phyloP scores from a whole-genome alignment of 2,329 filamentous ascomycete genomes.

The Phoma sp. region DNA sequence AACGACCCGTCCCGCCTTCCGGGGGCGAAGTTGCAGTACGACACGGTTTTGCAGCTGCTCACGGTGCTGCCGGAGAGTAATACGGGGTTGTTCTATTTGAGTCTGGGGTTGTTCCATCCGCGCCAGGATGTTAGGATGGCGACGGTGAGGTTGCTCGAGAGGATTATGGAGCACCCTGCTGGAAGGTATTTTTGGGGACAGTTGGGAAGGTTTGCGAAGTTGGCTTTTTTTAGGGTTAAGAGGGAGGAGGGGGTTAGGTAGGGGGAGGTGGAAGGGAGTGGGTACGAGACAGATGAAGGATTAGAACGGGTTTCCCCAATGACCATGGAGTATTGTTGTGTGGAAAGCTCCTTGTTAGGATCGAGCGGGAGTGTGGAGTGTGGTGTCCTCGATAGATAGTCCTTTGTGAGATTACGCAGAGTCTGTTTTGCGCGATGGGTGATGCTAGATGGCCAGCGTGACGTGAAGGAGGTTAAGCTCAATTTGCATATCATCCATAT shows the following conservation, averaged over 20 bases:
- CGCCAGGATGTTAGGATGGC: conserved; percentile 77
- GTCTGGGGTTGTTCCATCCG: conserved; percentile 90
- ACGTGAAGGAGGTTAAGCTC: too few species aligned
- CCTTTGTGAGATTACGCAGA: too few species aligned
- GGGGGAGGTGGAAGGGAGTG: too few species aligned
- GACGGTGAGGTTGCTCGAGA: conserved; percentile 79
- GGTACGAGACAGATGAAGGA: too few species aligned
- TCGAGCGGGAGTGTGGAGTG: too few species aligned
- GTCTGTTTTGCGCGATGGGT: too few species aligned
- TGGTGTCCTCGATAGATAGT: too few species aligned
- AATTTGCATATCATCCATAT: too few species aligned
- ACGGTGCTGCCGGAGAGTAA: conserved; percentile 84
- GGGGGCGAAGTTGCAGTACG: conserved; percentile 42
- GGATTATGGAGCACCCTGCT: conserved; percentile 84
- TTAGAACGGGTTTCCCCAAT: too few species aligned
- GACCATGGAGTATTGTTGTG: too few species aligned
- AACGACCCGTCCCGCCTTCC: conserved; percentile 33
- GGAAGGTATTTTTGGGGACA: conserved; percentile 91
- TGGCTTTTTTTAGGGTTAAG: conserved; percentile 81
- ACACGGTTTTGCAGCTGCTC: conserved; percentile 65
- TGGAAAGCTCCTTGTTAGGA: too few species aligned
- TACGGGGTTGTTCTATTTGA: conserved; percentile 88
- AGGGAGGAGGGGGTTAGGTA: conserved; percentile 56
- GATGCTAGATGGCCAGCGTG: too few species aligned
- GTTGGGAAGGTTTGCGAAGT: conserved; percentile 84